A percentile compares a stretch with the other conserved stretches of the same genome.
Conservation (phyloP, 2,329 filamentous ascomycete genomes). For the Cladosporium sp. region DNA sequence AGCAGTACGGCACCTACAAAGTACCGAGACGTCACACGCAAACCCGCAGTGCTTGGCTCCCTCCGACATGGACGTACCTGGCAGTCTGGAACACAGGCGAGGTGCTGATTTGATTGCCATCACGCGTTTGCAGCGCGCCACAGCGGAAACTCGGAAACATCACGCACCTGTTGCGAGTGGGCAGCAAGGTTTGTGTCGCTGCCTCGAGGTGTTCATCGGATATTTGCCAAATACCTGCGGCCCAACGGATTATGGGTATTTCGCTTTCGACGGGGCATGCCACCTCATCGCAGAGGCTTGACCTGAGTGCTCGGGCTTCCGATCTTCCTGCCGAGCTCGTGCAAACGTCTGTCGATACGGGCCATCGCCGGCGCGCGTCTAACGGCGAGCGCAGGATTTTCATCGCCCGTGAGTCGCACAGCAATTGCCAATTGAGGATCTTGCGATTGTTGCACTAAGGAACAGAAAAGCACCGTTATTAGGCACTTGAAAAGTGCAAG, state of each 20-base stretch:
- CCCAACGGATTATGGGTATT: not conserved
- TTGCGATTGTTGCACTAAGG: not conserved
- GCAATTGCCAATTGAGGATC: not conserved
- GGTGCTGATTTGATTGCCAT: conserved; percentile 7
- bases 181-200: not conserved
- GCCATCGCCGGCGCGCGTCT: not conserved
- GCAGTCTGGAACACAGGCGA: conserved; percentile 1
- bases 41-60: not conserved
- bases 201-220: not conserved
- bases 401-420: not conserved
- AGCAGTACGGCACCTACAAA: not conserved
- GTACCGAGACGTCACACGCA: conserved; percentile 5
- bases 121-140: conserved; percentile 4
- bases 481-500: not conserved
- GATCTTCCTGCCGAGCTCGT: conserved; percentile 2
- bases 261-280: not conserved
- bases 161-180: not conserved
- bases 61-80: not conserved
- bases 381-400: not conserved
- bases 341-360: conserved; percentile 1
- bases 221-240: not conserved
- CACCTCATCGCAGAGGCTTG: not conserved
- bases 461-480: not conserved
- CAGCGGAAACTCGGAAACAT: not conserved
- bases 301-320: not conserved